Evolutionary conservation across 139 green algal genomes (phyloP), one percentile per base, ranked within the genome.

Genomic region (Chlorella vulgaris): DNA sequence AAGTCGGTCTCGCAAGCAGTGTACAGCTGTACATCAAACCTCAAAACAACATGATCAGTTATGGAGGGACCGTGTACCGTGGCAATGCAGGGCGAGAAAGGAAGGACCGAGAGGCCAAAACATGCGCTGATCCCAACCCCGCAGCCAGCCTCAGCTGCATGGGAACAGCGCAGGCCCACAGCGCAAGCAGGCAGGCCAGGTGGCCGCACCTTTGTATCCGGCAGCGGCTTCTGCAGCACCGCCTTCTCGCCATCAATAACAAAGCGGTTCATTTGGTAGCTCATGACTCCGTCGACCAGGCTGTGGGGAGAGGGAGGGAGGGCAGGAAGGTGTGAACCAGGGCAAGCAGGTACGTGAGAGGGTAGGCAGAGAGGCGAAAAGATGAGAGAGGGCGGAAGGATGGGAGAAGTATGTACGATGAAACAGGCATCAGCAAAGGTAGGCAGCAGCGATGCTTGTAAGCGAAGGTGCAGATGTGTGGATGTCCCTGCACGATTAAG

Each of bases 161-260:
- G n/a, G n/a, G n/a, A n/a, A n/a, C n/a, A 58, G 47, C 15, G 13
- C 47, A 58, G 47, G 47, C 10, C 10, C 15, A 10, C 47, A 15
- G 47, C 47, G 13, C 47, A 58, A 58, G 47, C 47, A n/a, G n/a
- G n/a, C n/a, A n/a, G n/a, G n/a, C n/a, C n/a, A n/a, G n/a, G n/a
- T n/a, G n/a, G n/a, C n/a, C n/a, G n/a, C 61, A 67, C 70, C 86
- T 93, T 94, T 28, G 86, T 71, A 29, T 99, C 97, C 1, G 94
- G 86, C n/a, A 71, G 85, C 33, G 92, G 88, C 81, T 90, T 92
- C 89, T 96, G 98, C 13, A 99, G 88, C 62, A 99, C 89, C 51
- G 94, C 95, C 89, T 98, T 99, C 90, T 97, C 97, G 63, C 91
- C 96, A 84, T 99, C 96, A 50, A 99, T 98, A 29, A 98, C 86